phyloP scores from a whole-genome alignment of 257 asterid genomes.

The Nicotiana noctiflora region DNA sequence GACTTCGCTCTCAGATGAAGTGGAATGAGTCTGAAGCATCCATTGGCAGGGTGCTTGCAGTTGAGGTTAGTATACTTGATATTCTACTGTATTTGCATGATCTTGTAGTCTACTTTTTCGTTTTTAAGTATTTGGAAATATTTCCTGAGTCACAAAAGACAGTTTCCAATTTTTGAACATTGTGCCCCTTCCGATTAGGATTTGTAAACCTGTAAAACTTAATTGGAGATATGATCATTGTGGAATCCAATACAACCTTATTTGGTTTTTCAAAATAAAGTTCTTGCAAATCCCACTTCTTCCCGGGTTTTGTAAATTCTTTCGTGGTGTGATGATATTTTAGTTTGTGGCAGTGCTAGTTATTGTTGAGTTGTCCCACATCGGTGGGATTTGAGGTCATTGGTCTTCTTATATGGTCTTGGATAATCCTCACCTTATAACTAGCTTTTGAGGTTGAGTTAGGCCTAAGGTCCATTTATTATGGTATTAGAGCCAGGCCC shows the following conservation, averaged over 20 bases:
- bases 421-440: no score
- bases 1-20: slow-evolving; percentile 79
- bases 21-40: slow-evolving; percentile 99
- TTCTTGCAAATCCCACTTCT: neutral
- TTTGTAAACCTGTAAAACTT: neutral
- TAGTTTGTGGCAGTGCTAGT: neutral
- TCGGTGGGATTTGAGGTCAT: no score
- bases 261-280: neutral
- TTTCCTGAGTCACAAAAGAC: neutral
- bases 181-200: neutral
- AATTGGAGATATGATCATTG: neutral
- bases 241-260: neutral
- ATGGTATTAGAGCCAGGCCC: no score
- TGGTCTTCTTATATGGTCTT: no score
- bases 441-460: no score
- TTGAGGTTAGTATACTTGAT: slow-evolving; percentile 53
- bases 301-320: neutral
- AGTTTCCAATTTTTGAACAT: neutral
- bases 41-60: slow-evolving; percentile 86
- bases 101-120: neutral
- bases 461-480: no score
- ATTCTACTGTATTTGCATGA: neutral
- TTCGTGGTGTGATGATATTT: neutral
- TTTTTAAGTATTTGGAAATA: neutral
- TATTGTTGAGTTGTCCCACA: neutral